Base-by-base conservation (phyloP, 2,329 filamentous ascomycete genomes). In the Cyphellophora attinorum region DNA sequence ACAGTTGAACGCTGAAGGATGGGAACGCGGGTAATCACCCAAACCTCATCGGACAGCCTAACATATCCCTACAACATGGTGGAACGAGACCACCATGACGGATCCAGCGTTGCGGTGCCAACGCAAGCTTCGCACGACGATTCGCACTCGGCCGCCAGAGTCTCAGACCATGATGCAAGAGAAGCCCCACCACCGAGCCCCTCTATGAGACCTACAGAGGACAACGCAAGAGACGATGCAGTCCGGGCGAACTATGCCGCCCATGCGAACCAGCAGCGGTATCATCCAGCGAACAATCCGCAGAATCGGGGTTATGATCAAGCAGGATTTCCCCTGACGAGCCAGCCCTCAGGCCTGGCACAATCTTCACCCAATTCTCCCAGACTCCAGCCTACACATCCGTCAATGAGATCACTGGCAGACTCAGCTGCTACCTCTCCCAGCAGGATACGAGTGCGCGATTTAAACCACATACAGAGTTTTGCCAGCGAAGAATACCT, bases 391-490 rank as follows among this genome's bases (percentile, higher is more conserved):
- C 64, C 64, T 12, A 64, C 62, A n/a, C 51, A 58, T 29, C 55
- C 54, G 27, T 65, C 64, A 4, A 58, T 60, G 33, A 51, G 57
- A 33, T 66, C 64, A 3, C 47, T 65, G 3, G 57, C 52, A 10
- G 57, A 53, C 3, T 67, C 62, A 29, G 48, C 59, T 43, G 56
- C 49, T 15, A 58, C 55, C 34, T 68, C 73, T 18, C 71, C 74
- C 23, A 68, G 62, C 42, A 67, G 72, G 39, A 83, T 96, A 52
- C 81, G 83, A 54, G 79, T 98, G 28, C 82, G 83, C 51, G 86
- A 94, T 57, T 68, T 98, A 32, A 81, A 81, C 27, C 91, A 98
- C 54, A 89, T 98, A 42, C 84, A 91, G 55, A 85, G 76, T 54
- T 81, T 98, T 44, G 86, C 85, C 16, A 79, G 72, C 44, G 81